These are phyloP conservation scores for Cystobasidiaceae sp. DNA, from an alignment of 1,284 basidiomycete species.

Conservation along the genomic window DNA sequence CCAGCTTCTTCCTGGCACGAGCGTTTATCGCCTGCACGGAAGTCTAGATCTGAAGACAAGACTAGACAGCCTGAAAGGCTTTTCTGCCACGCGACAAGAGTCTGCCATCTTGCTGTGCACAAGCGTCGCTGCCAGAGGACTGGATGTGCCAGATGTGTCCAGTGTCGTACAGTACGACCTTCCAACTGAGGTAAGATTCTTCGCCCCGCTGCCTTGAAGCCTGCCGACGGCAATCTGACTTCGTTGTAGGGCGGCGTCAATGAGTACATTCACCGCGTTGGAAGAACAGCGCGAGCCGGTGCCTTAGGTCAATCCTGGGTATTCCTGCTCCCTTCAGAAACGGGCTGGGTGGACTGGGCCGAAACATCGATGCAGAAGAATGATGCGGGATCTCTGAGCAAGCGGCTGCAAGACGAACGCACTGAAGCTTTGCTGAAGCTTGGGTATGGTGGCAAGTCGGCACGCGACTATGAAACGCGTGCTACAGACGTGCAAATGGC, in stretches of 20 bases:
- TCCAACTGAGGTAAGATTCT: conserved; percentile 64
- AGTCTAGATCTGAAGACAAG: conserved; percentile 78
- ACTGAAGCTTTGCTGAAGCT: conserved; percentile 66
- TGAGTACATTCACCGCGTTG: conserved; percentile 95
- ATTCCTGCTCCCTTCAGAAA: conserved; percentile 79
- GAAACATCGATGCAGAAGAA: conserved; percentile 62
- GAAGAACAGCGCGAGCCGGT: conserved; percentile 92
- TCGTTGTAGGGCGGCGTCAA: conserved; percentile 70
- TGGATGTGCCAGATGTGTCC: conserved; percentile 92
- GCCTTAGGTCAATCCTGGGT: conserved; percentile 84
- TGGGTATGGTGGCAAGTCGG: conserved; percentile 74
- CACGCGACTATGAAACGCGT: conserved; percentile 74
- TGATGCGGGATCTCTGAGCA: conserved; percentile 42
- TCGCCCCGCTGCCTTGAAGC: neutral
- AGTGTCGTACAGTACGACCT: conserved; percentile 95
- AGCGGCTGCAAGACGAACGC: conserved; percentile 56
- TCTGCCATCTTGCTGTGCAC: conserved; percentile 82
- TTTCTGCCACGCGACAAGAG: conserved; percentile 53
- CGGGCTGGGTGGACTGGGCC: conserved; percentile 82
- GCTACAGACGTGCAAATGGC: conserved; percentile 94
- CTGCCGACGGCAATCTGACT: neutral
- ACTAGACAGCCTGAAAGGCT: conserved; percentile 72
- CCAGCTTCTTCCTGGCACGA: conserved; percentile 61
- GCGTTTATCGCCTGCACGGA: conserved; percentile 89
- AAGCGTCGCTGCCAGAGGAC: conserved; percentile 91